Base-by-base conservation (phyloP, 257 asterid genomes). In the Phtheirospermum japonicum region DNA sequence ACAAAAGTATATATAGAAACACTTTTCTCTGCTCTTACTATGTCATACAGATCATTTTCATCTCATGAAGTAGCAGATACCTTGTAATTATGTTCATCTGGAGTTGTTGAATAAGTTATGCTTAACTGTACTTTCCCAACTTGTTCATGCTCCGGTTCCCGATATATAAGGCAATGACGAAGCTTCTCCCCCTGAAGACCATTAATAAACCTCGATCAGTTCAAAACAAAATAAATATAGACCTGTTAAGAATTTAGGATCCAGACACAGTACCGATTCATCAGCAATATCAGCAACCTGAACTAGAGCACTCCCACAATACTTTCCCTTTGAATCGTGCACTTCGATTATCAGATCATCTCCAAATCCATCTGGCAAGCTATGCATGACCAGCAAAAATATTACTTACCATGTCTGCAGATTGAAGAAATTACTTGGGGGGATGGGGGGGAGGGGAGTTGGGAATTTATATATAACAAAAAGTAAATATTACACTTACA, bases 271-370 rank as follows among this genome's bases (percentile, higher is more conserved):
- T 85, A 89, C 99, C 79, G 89, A 82, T 65, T 93, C 97, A 65
- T 93, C 99, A 63, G 95, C 87, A 65, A 93, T 82, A 75, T 87
- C 94, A 23, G 96, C 96, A 64, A 89, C 90, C 71, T 89, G 99
- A 74, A 91, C 85, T 40, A 85, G 76, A 37, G 84, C 95, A 60
- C 82, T 86, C 50, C 97, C 99, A 71, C 87, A 84, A 61, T 76
- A 73, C 62, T 79, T 85, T 62, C 95, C 97, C 57, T 87, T 93
- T 5, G 92, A 89, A 80, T 93, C 97, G 36, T 59, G 76, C 56
- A 93, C 88, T 74, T 93, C 95, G 52, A 93, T 73, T 28, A 89
- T 69, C 67, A 93, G 76, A 75, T 87, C 95, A 66, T 93, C 99
- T 34, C 94, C 99, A 57, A 87, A 75, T 53, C 97, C 96, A 66